Conservation (phyloP, 192 early-diverging fungal species). For the Chytriomyces confervae region DNA sequence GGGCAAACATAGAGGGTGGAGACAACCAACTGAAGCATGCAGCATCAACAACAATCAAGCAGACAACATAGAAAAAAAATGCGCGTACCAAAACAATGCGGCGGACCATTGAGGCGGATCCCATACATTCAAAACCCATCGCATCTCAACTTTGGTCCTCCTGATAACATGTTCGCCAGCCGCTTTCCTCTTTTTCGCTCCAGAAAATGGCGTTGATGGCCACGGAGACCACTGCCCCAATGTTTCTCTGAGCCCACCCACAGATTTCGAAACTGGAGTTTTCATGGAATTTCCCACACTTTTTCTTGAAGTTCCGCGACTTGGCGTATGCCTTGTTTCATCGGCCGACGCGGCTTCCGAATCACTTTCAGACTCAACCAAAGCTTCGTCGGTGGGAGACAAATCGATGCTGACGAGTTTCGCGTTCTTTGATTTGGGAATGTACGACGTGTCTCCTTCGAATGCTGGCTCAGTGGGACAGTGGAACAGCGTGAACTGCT, state of each 20-base stretch:
- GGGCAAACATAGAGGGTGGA: slow-evolving; percentile 8
- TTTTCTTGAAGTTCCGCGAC: not conserved
- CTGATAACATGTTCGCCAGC: not conserved
- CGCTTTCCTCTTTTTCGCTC: not conserved
- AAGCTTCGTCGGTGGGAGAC: slow-evolving; percentile 6
- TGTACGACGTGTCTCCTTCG: not conserved
- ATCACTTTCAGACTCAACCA: slow-evolving; percentile 7
- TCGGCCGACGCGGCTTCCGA: not conserved
- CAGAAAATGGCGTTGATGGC: not conserved
- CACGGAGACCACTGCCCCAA: slow-evolving; percentile 24
- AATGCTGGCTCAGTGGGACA: slow-evolving; percentile 19
- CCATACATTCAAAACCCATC: slow-evolving; percentile 29
- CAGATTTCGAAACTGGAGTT: slow-evolving; percentile 9
- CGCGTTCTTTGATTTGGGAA: slow-evolving; percentile 14
- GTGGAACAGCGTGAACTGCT: slow-evolving; percentile 6
- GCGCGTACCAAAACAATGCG: slow-evolving; percentile 29
- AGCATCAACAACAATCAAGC: slow-evolving; percentile 2
- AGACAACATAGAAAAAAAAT: not conserved
- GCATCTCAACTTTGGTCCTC: slow-evolving; percentile 14
- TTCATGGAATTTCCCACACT: not conserved
- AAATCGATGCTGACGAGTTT: slow-evolving; percentile 9
- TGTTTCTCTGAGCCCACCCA: slow-evolving; percentile 5
- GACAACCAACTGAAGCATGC: slow-evolving; percentile 15
- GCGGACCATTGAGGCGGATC: slow-evolving; percentile 24
- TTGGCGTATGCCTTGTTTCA: slow-evolving; percentile 14